These are phyloP conservation scores for Trichoderma gamsii DNA, from an alignment of 495 filamentous ascomycete species.

Conservation along the genomic window DNA sequence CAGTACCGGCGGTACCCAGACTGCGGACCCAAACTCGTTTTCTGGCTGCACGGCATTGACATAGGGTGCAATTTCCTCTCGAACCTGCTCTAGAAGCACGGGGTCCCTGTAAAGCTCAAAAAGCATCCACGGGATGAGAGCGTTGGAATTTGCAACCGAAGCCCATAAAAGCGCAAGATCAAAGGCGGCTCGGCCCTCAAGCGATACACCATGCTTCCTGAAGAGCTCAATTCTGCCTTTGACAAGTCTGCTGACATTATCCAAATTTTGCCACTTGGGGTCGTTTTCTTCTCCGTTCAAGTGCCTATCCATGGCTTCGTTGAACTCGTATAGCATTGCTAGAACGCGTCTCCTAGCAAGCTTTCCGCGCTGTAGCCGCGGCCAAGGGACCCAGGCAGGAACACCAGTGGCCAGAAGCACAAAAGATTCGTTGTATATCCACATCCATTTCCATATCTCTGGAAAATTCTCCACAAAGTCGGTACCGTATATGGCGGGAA, in stretches of 20 bases:
- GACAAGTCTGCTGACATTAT: slow-evolving; percentile 7
- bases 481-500: slow-evolving; percentile 7
- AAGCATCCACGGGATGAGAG: slow-evolving; percentile 13
- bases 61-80: slow-evolving; percentile 15
- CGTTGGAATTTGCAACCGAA: slow-evolving; percentile 6
- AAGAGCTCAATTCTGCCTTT: neutral
- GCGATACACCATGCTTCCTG: slow-evolving; percentile 1
- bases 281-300: neutral
- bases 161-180: slow-evolving; percentile 14
- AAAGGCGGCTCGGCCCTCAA: slow-evolving; percentile 1
- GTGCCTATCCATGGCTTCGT: slow-evolving; percentile 10
- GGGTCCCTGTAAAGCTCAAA: slow-evolving; percentile 11
- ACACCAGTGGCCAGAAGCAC: neutral
- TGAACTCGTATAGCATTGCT: slow-evolving; percentile 7
- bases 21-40: slow-evolving; percentile 10
- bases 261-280: slow-evolving; percentile 7
- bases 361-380: slow-evolving; percentile 8
- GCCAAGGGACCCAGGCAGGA: slow-evolving; percentile 12
- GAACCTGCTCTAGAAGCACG: slow-evolving; percentile 11
- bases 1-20: slow-evolving; percentile 14
- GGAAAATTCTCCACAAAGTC: slow-evolving; percentile 13
- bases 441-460: slow-evolving; percentile 11
- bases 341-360: neutral
- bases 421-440: slow-evolving; percentile 8
- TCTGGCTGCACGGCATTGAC: slow-evolving; percentile 9